phyloP scores from a whole-genome alignment of 768 basidiomycete genomes.

The Lanmaoa rubissima region DNA sequence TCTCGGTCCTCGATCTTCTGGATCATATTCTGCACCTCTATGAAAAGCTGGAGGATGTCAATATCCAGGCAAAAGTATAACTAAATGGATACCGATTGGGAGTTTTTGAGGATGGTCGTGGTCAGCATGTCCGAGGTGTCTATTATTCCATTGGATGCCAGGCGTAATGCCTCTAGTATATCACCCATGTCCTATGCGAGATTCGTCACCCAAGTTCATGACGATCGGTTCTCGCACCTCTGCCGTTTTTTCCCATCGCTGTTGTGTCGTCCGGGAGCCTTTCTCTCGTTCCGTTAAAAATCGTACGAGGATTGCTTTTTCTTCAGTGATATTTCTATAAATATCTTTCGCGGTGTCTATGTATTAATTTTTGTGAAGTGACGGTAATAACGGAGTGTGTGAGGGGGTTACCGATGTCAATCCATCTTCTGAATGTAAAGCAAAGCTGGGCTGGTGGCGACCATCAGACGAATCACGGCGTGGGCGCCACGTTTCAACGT shows the following conservation, averaged over 20 bases:
- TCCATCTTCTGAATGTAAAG: slow-evolving; percentile 69
- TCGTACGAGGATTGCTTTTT: slow-evolving; percentile 51
- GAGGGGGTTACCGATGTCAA: slow-evolving; percentile 59
- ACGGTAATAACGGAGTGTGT: slow-evolving; percentile 10
- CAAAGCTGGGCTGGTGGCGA: slow-evolving; percentile 63
- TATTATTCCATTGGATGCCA: slow-evolving; percentile 18
- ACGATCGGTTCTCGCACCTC: slow-evolving; percentile 21
- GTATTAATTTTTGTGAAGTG: slow-evolving; percentile 1
- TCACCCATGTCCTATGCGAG: slow-evolving; percentile 30
- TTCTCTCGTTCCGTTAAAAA: slow-evolving; percentile 47
- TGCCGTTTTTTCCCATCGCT: slow-evolving; percentile 29
- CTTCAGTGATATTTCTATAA: slow-evolving; percentile 62
- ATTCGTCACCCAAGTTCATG: not conserved
- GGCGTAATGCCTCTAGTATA: slow-evolving; percentile 18
- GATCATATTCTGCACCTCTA: slow-evolving; percentile 20
- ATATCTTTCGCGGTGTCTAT: slow-evolving; percentile 63
- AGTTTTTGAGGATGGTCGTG: slow-evolving; percentile 10
- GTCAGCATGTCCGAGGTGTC: slow-evolving; percentile 23
- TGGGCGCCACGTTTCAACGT: slow-evolving; percentile 34
- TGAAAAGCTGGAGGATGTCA: slow-evolving; percentile 23
- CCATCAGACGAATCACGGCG: slow-evolving; percentile 20
- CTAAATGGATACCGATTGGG: slow-evolving; percentile 21
- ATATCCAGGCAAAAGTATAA: not conserved
- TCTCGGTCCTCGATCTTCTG: slow-evolving; percentile 21
- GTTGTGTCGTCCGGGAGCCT: slow-evolving; percentile 24